A percentile compares a stretch with the other conserved stretches of the same genome.
Conservation (phyloP, 2,329 filamentous ascomycete species). For the Dothideomycetidae sp. region DNA sequence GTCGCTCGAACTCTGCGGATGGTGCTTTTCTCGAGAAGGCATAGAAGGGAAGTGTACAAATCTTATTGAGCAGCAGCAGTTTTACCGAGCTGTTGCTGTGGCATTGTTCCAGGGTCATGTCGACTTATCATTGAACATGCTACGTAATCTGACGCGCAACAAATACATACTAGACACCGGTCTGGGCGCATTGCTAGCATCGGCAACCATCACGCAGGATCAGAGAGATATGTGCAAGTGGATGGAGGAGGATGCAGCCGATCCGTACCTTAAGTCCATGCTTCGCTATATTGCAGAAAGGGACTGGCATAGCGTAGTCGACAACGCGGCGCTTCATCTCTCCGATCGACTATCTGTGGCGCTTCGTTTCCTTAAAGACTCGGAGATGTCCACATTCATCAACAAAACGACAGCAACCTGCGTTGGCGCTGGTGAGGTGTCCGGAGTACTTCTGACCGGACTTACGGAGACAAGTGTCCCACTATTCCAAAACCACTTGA, state of each 20-base stretch:
- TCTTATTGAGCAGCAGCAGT: slow-evolving; percentile 39
- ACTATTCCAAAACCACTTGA: slow-evolving; percentile 60
- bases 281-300: slow-evolving; percentile 58
- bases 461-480: slow-evolving; percentile 60
- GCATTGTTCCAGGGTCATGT: slow-evolving; percentile 61
- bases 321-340: slow-evolving; percentile 51
- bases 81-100: slow-evolving; percentile 63
- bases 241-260: slow-evolving; percentile 51
- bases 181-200: slow-evolving; percentile 34
- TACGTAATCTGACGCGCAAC: slow-evolving; percentile 54
- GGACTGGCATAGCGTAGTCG: slow-evolving; percentile 60
- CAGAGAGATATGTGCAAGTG: slow-evolving; percentile 48
- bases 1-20: slow-evolving; percentile 60
- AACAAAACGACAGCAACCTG: slow-evolving; percentile 43
- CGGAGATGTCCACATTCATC: slow-evolving; percentile 30
- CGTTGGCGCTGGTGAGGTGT: slow-evolving; percentile 54
- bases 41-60: slow-evolving; percentile 36
- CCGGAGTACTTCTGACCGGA: slow-evolving; percentile 64
- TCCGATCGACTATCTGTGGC: slow-evolving; percentile 63
- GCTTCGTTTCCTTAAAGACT: slow-evolving; percentile 52
- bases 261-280: slow-evolving; percentile 67
- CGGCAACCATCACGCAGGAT: slow-evolving; percentile 38
- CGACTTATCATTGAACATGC: slow-evolving; percentile 52
- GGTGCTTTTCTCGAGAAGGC: slow-evolving; percentile 45
- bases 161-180: slow-evolving; percentile 46